Conservation (phyloP, 2,329 filamentous ascomycete genomes). For the Fusarium liriodendri region DNA sequence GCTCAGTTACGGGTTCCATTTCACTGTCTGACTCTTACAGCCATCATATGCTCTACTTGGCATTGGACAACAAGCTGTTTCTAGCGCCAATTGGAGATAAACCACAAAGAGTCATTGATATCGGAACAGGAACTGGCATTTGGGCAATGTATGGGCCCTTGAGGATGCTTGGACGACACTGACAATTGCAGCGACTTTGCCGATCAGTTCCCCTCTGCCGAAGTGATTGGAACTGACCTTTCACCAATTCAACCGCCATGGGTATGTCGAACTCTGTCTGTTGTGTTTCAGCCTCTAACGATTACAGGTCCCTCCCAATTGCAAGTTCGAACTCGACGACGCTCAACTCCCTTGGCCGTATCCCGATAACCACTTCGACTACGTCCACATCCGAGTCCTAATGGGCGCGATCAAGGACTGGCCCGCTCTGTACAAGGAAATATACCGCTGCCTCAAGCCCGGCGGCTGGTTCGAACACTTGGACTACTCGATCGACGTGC, state of each 20-base stretch:
- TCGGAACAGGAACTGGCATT: not conserved
- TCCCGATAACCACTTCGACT: slow-evolving; percentile 59
- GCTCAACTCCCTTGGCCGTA: slow-evolving; percentile 44
- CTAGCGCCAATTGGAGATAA: not conserved
- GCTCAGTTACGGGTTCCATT: not conserved
- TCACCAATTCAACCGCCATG: slow-evolving; percentile 66
- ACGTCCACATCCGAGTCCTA: slow-evolving; percentile 68
- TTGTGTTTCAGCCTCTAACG: slow-evolving; percentile 29
- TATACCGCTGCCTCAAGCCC: slow-evolving; percentile 64
- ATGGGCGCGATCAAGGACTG: slow-evolving; percentile 68
- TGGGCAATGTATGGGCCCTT: not conserved
- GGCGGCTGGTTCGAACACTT: slow-evolving; percentile 57
- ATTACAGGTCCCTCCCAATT: slow-evolving; percentile 55
- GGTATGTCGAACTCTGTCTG: slow-evolving; percentile 44
- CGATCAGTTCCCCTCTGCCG: slow-evolving; percentile 55
- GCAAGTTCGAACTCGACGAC: slow-evolving; percentile 56
- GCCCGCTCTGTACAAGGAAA: slow-evolving; percentile 62
- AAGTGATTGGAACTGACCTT: slow-evolving; percentile 63
- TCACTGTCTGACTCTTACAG: not conserved
- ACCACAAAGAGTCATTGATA: not conserved
- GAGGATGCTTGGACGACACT: not conserved
- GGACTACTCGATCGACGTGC: slow-evolving; percentile 38
- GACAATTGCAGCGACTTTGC: slow-evolving; percentile 57
- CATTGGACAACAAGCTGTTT: not conserved
- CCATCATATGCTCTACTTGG: not conserved